Evolutionary conservation across 2,329 filamentous ascomycete species (phyloP), one percentile per base, ranked within the genome.

Genomic region (Metarhizium album): DNA sequence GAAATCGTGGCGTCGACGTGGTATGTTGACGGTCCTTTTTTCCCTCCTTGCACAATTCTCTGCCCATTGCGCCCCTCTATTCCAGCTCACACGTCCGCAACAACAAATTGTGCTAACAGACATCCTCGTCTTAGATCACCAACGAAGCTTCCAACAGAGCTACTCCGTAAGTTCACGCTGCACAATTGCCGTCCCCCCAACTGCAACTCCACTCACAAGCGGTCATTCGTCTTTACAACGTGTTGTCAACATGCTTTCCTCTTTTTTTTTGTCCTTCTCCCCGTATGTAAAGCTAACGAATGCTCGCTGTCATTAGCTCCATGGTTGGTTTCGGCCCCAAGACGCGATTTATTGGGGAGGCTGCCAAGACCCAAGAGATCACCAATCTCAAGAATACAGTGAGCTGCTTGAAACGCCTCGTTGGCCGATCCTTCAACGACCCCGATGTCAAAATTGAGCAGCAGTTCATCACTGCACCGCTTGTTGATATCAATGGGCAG

Each of bases 311-410:
- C 50, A 50, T 64, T n/a, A 94, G 90, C 55, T 90, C 93, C 56
- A 78, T 98, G 59, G 93, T 98, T 63, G 90, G 89, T 64, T 98
- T 98, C 71, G 89, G 90, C 54, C 86, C 89, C 68, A 95, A 95
- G 75, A 84, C 81, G 70, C 87, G 93, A 75, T 95, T 94, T 69
- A 80, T 98, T 58, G 93, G 93, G 59, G 93, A 98, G 76, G 73
- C 87, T 52, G 93, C 93, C 60, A 97, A 97, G 82, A 97, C 91
- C 60, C 91, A 96, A 75, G 93, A 98, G 74, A 94, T 95, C 68
- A 95, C 91, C 66, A 98, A 98, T 79, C 83, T 97, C 65, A 98
- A 97, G 79, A 98, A 98, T 80, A 98, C 93, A 60, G 87, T 98
- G 73, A 78, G 82, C 69, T 90, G 83, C 59, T 80, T 98, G 64